These are phyloP conservation scores for Sungouiella thailandica DNA, from an alignment of 805 yeast species.

Conservation along the genomic window DNA sequence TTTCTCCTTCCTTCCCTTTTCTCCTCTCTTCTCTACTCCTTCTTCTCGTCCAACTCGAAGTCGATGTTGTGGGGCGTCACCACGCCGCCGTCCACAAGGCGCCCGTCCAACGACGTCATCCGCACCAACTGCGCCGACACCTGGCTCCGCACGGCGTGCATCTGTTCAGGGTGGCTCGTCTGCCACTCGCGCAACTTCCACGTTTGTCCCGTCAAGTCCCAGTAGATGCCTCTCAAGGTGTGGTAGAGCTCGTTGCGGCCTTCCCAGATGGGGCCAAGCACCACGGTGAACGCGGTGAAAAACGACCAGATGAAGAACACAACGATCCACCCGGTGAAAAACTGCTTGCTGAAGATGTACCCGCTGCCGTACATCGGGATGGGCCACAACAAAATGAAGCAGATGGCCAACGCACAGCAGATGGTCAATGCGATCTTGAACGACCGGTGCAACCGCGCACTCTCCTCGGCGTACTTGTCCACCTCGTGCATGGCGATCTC, in stretches of 20 bases:
- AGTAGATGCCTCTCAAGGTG: conserved; percentile 71
- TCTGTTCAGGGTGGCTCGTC: conserved; percentile 60
- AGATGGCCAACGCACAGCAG: conserved; percentile 56
- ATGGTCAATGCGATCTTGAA: conserved; percentile 57
- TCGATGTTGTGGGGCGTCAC: conserved; percentile 11
- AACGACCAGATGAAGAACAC: conserved; percentile 83
- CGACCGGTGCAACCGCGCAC: conserved; percentile 46
- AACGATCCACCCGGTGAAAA: conserved; percentile 86
- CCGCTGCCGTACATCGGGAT: conserved; percentile 89
- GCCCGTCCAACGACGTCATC: conserved; percentile 9
- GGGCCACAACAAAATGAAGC: conserved; percentile 77
- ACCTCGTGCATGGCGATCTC: conserved; percentile 27
- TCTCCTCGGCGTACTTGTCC: conserved; percentile 41
- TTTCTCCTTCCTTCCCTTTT: background rate
- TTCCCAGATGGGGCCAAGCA: conserved; percentile 67
- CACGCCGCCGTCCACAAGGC: conserved; percentile 5
- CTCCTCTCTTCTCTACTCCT: background rate
- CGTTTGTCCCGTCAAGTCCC: conserved; percentile 79
- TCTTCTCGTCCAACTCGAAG: conserved; percentile 9
- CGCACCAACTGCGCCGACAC: conserved; percentile 28
- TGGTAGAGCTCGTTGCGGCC: conserved; percentile 64
- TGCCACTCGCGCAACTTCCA: conserved; percentile 77
- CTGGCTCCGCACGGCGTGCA: conserved; percentile 71
- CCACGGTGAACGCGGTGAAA: conserved; percentile 57
- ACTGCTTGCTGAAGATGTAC: conserved; percentile 67